Evolutionary conservation across 2,329 filamentous ascomycete genomes (phyloP).

Genomic region (Ceratocystis albifundus): DNA sequence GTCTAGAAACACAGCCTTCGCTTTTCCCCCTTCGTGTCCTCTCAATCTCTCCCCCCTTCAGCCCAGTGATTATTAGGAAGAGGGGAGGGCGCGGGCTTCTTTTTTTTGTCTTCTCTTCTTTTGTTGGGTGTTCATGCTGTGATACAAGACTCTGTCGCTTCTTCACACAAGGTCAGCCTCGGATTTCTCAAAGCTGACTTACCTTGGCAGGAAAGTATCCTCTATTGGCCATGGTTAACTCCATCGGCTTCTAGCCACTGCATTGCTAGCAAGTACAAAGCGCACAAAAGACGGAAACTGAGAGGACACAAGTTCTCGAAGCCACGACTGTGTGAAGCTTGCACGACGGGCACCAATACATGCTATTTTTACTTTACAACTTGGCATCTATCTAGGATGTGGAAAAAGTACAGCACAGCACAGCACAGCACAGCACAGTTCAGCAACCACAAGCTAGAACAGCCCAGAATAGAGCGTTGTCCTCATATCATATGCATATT

Average conservation of each 20-base stretch:
- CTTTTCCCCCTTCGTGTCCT: neutral
- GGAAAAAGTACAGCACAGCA: too few species aligned
- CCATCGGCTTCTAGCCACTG: neutral
- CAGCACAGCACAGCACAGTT: neutral
- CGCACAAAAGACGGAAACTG: neutral
- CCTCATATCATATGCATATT: neutral
- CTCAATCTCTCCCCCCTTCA: neutral
- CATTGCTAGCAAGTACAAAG: neutral
- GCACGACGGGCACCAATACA: neutral
- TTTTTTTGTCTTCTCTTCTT: neutral
- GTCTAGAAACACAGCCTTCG: neutral
- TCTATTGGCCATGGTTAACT: neutral
- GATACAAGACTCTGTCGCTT: conserved; percentile 13
- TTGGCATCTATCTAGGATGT: too few species aligned
- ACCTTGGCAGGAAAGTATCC: neutral
- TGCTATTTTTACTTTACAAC: neutral
- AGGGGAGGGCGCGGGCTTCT: neutral
- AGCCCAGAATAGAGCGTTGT: neutral
- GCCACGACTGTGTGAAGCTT: neutral
- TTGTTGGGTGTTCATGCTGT: conserved; percentile 2
- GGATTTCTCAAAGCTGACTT: neutral
- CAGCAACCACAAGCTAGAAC: neutral
- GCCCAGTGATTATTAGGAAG: neutral
- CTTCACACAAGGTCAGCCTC: conserved; percentile 13
- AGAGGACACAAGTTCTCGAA: neutral